phyloP scores from a whole-genome alignment of 495 filamentous ascomycete genomes.

The Xylaria palmicola region DNA sequence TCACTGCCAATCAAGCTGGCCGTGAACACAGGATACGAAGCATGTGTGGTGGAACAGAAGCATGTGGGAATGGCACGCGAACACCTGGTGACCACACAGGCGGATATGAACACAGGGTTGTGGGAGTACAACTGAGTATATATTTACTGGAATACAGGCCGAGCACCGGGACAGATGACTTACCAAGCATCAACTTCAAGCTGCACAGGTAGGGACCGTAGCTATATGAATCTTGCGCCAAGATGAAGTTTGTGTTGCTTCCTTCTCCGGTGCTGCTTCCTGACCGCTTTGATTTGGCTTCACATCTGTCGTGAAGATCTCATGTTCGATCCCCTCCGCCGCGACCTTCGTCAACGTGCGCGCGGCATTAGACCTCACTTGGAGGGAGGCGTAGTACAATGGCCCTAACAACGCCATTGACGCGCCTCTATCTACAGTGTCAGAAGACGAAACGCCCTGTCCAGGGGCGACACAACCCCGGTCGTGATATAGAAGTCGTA shows the following conservation, averaged over 20 bases:
- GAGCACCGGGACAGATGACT: background rate
- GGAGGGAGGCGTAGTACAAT: constrained; percentile 16
- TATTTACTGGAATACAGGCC: background rate
- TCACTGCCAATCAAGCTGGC: no score
- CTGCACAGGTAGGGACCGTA: no score
- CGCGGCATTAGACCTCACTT: constrained; percentile 28
- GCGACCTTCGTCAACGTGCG: constrained; percentile 20
- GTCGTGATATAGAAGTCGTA: background rate
- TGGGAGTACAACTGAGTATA: background rate
- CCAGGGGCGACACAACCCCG: background rate
- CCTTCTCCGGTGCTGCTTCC: constrained; percentile 27
- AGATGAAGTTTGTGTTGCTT: constrained; percentile 12
- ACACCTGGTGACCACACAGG: no score
- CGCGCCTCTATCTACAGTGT: background rate
- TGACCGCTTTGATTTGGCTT: constrained; percentile 12
- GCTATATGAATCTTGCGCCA: background rate
- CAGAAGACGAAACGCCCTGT: background rate
- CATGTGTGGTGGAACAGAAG: no score
- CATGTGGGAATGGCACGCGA: no score
- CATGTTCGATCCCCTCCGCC: constrained; percentile 23
- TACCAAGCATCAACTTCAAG: no score
- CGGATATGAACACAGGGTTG: no score
- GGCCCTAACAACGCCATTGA: no score
- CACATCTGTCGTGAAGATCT: constrained; percentile 19
- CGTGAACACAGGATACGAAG: no score